Base-by-base conservation (phyloP, 2,329 filamentous ascomycete species). In the Colletotrichum orbiculare region DNA sequence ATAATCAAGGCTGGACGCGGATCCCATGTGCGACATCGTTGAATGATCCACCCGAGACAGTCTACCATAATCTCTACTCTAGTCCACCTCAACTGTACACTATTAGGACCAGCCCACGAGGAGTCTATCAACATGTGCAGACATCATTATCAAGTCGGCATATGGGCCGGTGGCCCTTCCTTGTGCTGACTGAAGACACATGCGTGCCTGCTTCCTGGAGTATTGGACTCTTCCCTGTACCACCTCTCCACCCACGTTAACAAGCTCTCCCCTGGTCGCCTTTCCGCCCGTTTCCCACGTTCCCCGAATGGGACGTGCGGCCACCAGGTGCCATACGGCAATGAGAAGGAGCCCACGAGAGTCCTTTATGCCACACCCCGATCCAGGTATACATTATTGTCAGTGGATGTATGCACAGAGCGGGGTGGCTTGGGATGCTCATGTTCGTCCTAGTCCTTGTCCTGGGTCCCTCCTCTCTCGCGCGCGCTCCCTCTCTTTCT, bases 11-110 rank as follows among this genome's bases (percentile, higher is more conserved):
- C 52, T 57, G 52, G 60, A 57, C 50, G 50, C 60, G 53, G 64
- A 63, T 59, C 53, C 50, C 54, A 66, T 67, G 67, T 65, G 64
- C 64, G 55, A 65, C 67, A 61, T 68, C 53, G 56, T 59, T 60
- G 58, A 56, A 35, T 38, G 64, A 64, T 64, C 59, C 64, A 58
- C 65, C 58, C 17, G 37, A 49, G 15, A 52, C 42, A 13, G 49
- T 42, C 45, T 52, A 15, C 45, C 42, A 54, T 67, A 38, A 65
- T 61, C 50, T 65, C 46, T 34, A 65, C 41, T 48, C 53, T 53
- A 46, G 35, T 38, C 25, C 37, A 35, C 54, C 49, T 43, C 42
- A 47, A 60, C 54, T 54, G 49, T 54, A 53, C 48, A 25, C 25
- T 25, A 25, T 25, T 46, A 60, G 50, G 50, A 53, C 48, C 41